Base-by-base conservation (phyloP, 208 protist genomes). In the Trypanosoma theileri region DNA sequence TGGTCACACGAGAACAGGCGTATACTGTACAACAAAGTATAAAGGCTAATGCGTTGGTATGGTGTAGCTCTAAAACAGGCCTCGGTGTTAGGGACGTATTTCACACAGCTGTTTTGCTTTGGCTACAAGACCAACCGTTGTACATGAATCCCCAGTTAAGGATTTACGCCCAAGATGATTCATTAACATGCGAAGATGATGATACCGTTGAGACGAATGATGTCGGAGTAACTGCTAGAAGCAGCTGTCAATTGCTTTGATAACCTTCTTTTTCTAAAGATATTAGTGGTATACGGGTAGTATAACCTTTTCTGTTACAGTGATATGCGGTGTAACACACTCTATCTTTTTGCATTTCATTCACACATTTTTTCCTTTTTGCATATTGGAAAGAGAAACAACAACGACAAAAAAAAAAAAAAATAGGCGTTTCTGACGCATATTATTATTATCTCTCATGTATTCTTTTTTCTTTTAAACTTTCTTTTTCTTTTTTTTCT, bases 21-120 rank as follows among this genome's bases (percentile, higher is more conserved):
- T 67, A 66, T 59, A 48, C 17, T n/a, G 51, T 67, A 52, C 54
- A 57, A 56, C 54, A 67, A 35, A 74, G 57, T 56, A 67, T 74
- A 40, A 28, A 28, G 14, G 69, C 69, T 2, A 59, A 74, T 59
- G 60, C 69, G 17, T 67, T 74, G 59, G 69, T 74, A 19, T 14
- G 46, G 14, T 74, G 69, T 53, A 74, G 69, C 46, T 45, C 69
- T 40, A 74, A 74, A 42, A 74, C 59, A 21, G 69, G 69, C 3
- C 61, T 69, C 28, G 69, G 69, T 17, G 59, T 74, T 1, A 42
- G 46, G 40, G 60, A 67, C 53, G 69, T 74, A 53, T 62, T 74
- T 26, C 61, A 74, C 22, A 67, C 69, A 4, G 69, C 69, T 16
- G 16, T 74, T 31, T 45, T 60, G n/a, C 17, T 64, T 28, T 74